phyloP scores from a whole-genome alignment of 331 rosid species.

The Phaseolus coccineus region DNA sequence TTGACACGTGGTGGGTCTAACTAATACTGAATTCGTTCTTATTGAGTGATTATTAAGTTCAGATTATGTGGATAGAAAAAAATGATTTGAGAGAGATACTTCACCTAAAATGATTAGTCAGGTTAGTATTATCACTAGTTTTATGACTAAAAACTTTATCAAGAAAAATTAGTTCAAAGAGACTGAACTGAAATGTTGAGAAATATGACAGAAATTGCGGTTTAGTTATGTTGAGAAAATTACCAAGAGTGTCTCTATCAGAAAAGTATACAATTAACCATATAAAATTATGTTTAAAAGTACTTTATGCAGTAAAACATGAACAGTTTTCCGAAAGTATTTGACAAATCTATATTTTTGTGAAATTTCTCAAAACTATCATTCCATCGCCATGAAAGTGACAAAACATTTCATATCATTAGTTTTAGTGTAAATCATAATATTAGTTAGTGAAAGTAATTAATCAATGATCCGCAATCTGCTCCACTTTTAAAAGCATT shows the following conservation, averaged over 20 bases:
- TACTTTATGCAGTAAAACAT: neutral
- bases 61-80: too few species aligned
- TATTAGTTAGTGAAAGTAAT: neutral
- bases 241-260: neutral
- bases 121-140: too few species aligned
- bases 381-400: neutral
- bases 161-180: too few species aligned
- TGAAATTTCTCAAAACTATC: neutral
- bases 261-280: neutral
- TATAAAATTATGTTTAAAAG: neutral
- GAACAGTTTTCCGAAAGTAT: neutral
- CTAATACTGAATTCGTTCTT: too few species aligned
- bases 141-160: too few species aligned
- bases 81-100: too few species aligned
- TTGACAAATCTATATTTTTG: neutral
- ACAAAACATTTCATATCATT: constrained; percentile 14
- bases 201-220: too few species aligned
- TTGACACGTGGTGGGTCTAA: too few species aligned
- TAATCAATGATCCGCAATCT: neutral
- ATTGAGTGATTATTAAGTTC: too few species aligned
- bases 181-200: too few species aligned
- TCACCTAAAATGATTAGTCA: too few species aligned
- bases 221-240: neutral
- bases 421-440: constrained; percentile 13
- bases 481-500: constrained; percentile 32